Percentiles rank a stretch among this genome's conserved stretches.
phyloP scores from a whole-genome alignment of 140 eudicot species.

The Senecio squalidus region DNA sequence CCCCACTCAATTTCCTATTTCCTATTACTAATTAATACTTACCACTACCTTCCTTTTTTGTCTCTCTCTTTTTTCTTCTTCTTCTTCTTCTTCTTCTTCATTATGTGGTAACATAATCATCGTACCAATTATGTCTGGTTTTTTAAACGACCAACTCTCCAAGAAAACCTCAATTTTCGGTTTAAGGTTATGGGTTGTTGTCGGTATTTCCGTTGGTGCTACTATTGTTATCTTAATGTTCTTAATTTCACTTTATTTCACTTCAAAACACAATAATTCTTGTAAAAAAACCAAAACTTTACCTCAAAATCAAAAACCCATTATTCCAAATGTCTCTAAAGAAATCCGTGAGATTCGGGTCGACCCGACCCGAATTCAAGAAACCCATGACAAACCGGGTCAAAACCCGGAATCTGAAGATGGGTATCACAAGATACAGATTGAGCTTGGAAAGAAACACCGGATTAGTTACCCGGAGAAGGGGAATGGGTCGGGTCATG shows the following conservation, averaged over 20 bases:
- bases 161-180: constrained; percentile 70
- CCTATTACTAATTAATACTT: constrained; percentile 24
- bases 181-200: constrained; percentile 69
- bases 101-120: constrained; percentile 18
- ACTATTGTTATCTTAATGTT: constrained; percentile 64
- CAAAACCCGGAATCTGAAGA: constrained; percentile 38
- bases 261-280: constrained; percentile 47
- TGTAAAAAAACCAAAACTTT: too few relatives aligned
- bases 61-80: constrained; percentile 10
- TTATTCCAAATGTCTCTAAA: constrained; percentile 47
- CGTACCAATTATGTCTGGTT: constrained; percentile 38
- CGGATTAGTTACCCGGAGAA: constrained; percentile 56
- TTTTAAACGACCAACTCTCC: constrained; percentile 62
- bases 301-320: constrained; percentile 28
- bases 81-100: constrained; percentile 15
- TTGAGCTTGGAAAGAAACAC: constrained; percentile 71
- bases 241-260: constrained; percentile 66
- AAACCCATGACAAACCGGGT: constrained; percentile 22
- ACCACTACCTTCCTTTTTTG: constrained; percentile 14
- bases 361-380: constrained; percentile 54
- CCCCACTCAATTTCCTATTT: constrained; percentile 20
- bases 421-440: constrained; percentile 50
- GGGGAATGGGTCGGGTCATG: constrained; percentile 38
- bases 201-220: constrained; percentile 79
- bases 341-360: constrained; percentile 75